phyloP scores from a whole-genome alignment of 2,329 filamentous ascomycete genomes.

The Coniella vitis region DNA sequence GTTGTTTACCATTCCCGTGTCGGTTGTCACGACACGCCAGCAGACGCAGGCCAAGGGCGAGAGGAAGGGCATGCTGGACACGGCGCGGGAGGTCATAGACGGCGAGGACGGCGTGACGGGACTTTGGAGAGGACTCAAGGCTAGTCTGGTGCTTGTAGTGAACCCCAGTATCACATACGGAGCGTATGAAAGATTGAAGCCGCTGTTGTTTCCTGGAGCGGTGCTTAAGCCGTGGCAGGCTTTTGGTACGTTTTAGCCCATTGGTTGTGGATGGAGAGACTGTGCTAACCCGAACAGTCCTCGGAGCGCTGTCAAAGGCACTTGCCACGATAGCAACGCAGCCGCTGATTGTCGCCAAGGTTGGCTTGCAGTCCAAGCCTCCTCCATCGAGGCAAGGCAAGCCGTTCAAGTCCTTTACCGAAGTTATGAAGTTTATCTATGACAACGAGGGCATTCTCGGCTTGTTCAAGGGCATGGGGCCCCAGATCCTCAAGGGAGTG shows the following conservation, averaged over 20 bases:
- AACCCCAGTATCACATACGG: conserved; percentile 98
- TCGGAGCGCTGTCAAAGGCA: conserved; percentile 88
- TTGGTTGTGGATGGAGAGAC: too few species aligned
- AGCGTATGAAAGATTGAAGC: conserved; percentile 84
- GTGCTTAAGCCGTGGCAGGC: conserved; percentile 76
- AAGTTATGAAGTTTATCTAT: conserved; percentile 93
- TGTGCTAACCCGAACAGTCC: conserved; percentile 58
- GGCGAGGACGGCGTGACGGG: conserved; percentile 85
- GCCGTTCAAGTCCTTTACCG: conserved; percentile 85
- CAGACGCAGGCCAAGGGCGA: conserved; percentile 85
- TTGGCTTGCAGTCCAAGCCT: conserved; percentile 89
- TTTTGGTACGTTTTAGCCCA: conserved; percentile 61
- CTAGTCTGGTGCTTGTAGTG: conserved; percentile 88
- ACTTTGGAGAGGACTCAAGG: conserved; percentile 92
- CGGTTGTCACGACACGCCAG: conserved; percentile 91
- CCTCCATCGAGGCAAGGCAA: conserved; percentile 78
- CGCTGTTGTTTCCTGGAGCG: conserved; percentile 65
- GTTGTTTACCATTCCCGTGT: conserved; percentile 91
- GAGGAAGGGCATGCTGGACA: conserved; percentile 79
- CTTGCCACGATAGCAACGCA: conserved; percentile 89
- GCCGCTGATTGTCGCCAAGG: conserved; percentile 94
- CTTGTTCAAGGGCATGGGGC: conserved; percentile 95
- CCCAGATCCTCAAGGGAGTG: conserved; percentile 87
- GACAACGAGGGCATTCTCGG: conserved; percentile 75
- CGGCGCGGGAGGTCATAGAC: conserved; percentile 79